Evolutionary conservation across 495 filamentous ascomycete species (phyloP), one percentile per base, ranked within the genome.

Genomic region (Lepidopterella palustris): DNA sequence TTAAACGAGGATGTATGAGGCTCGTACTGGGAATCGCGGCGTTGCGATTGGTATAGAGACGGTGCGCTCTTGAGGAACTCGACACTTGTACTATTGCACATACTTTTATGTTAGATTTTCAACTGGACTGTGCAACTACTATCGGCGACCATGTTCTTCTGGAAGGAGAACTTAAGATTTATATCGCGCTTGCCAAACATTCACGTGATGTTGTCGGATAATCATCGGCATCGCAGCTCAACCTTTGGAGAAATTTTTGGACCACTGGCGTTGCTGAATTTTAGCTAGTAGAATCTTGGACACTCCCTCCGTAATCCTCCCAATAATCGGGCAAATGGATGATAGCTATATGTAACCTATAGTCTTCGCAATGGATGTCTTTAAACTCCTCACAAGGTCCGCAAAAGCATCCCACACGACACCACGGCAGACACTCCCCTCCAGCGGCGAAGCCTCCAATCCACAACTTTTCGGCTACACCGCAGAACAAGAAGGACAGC

Each of bases 291-390:
- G n/a, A n/a, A n/a, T n/a, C n/a, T n/a, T n/a, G n/a, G n/a, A n/a
- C n/a, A n/a, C n/a, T n/a, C n/a, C n/a, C n/a, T n/a, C n/a, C n/a
- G n/a, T n/a, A n/a, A n/a, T n/a, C n/a, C n/a, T n/a, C n/a, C n/a
- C n/a, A n/a, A n/a, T n/a, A n/a, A n/a, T n/a, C n/a, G n/a, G n/a
- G n/a, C n/a, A n/a, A n/a, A n/a, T n/a, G n/a, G n/a, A n/a, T n/a
- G n/a, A n/a, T n/a, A n/a, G n/a, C n/a, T n/a, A n/a, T n/a, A n/a
- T n/a, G n/a, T n/a, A n/a, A n/a, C n/a, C n/a, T n/a, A n/a, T n/a
- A n/a, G n/a, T n/a, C n/a, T n/a, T n/a, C n/a, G n/a, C n/a, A 42
- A 86, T 86, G 83, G 84, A 88, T 70, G 80, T 86, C 61, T 73
- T 87, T 58, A 86, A 81, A 64, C 73, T 89, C 11, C 76, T 89